Percentiles rank a stretch among this genome's conserved stretches.
Conservation (phyloP, 1,139 yeast genomes). For the Saccharomyces hybrid region DNA sequence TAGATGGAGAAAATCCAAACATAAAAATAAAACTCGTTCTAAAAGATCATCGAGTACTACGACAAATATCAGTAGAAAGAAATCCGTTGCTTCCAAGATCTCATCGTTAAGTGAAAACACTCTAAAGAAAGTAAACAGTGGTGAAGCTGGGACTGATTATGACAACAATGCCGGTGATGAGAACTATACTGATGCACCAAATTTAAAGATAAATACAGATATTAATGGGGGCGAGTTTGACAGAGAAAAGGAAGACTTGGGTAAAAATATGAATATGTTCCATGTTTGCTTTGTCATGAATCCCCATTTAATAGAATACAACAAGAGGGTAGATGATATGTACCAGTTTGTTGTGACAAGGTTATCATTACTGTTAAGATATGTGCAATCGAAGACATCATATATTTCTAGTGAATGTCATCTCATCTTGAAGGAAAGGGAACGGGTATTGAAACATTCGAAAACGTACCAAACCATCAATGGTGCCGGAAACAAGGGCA, state of each 20-base stretch:
- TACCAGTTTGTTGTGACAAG: conserved; percentile 75
- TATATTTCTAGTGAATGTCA: conserved; percentile 70
- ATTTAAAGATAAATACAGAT: conserved; percentile 9
- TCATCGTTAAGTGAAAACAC: conserved; percentile 3
- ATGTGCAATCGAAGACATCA: conserved; percentile 74
- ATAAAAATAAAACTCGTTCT: conserved; percentile 24
- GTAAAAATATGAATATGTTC: conserved; percentile 64
- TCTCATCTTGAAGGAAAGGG: conserved; percentile 51
- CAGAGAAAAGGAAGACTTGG: conserved; percentile 17
- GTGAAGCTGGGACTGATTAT: conserved; percentile 8
- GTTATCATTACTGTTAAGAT: conserved; percentile 62
- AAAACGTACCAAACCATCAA: conserved; percentile 16
- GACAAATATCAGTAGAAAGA: conserved; percentile 11
- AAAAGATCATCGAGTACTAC: conserved; percentile 17
- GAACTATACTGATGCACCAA: conserved; percentile 6
- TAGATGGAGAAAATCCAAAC: conserved; percentile 52
- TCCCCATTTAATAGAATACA: conserved; percentile 80
- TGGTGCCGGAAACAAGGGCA: conserved; percentile 23
- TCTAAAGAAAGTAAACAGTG: conserved; percentile 3
- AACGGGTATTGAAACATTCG: conserved; percentile 36
- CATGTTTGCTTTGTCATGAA: conserved; percentile 83
- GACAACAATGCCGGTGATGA: conserved; percentile 3
- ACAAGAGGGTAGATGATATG: conserved; percentile 75
- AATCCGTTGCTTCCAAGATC: neutral
- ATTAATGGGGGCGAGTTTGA: neutral